Conservation (phyloP, 768 basidiomycete species). For the Russula foetens region DNA sequence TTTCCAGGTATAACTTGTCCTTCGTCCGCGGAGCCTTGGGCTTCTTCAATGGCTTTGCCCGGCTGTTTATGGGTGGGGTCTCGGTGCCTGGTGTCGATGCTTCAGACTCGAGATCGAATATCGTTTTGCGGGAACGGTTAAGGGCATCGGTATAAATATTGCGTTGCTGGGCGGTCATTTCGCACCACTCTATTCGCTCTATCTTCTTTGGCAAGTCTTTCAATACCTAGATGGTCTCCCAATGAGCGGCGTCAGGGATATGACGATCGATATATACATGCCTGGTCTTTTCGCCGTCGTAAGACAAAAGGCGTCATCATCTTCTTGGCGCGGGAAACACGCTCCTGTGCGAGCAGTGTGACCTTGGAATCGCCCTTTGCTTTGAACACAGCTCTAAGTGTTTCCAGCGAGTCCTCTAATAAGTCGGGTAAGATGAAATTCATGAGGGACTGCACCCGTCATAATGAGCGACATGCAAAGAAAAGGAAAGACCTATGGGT, state of each 20-base stretch:
- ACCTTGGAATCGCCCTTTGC: slow-evolving; percentile 88
- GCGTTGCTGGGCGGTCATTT: slow-evolving; percentile 77
- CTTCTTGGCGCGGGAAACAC: slow-evolving; percentile 91
- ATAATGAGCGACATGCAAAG: neutral
- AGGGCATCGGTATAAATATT: slow-evolving; percentile 82
- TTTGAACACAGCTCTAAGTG: slow-evolving; percentile 92
- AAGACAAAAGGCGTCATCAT: slow-evolving; percentile 99
- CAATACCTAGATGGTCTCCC: slow-evolving; percentile 50
- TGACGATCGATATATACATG: slow-evolving; percentile 23
- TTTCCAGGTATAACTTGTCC: slow-evolving; percentile 66
- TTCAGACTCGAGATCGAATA: slow-evolving; percentile 41
- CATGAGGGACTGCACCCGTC: slow-evolving; percentile 68
- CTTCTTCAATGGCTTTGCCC: slow-evolving; percentile 38
- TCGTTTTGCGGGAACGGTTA: slow-evolving; percentile 74
- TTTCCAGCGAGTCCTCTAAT: slow-evolving; percentile 69
- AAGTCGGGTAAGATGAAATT: slow-evolving; percentile 95
- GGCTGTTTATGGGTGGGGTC: slow-evolving; percentile 25
- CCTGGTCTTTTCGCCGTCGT: slow-evolving; percentile 94
- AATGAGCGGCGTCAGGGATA: neutral
- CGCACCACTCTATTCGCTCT: slow-evolving; percentile 93
- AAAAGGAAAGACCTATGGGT: neutral
- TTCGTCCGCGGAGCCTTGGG: slow-evolving; percentile 37
- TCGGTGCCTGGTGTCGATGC: slow-evolving; percentile 25
- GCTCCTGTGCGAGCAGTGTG: slow-evolving; percentile 82
- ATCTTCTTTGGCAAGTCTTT: slow-evolving; percentile 89